Percentiles rank a stretch among this genome's conserved stretches.
These are phyloP conservation scores for Phytophthora melonis DNA, from an alignment of 352 stramenopile genomes.

Conservation along the genomic window DNA sequence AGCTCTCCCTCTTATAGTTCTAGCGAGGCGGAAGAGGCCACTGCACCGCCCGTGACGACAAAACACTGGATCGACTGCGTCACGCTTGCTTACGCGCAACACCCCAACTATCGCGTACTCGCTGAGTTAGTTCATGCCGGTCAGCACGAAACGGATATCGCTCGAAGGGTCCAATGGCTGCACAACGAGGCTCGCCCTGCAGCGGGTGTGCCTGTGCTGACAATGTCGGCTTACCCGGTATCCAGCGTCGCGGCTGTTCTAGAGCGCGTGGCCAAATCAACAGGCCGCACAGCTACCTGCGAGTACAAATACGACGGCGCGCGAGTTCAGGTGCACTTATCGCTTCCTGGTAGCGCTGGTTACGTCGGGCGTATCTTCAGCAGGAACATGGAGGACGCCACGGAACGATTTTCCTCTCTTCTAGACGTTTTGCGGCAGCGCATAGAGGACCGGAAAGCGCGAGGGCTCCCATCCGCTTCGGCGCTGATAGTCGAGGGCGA, in stretches of 20 bases:
- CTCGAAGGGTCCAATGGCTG: conserved; percentile 39
- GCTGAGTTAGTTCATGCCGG: conserved; percentile 50
- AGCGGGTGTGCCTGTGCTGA: conserved; percentile 72
- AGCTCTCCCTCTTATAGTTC: conserved; percentile 22
- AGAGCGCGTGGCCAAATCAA: conserved; percentile 55
- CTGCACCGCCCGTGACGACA: neutral
- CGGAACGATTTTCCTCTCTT: conserved; percentile 68
- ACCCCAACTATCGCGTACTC: conserved; percentile 68
- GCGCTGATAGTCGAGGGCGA: conserved; percentile 81
- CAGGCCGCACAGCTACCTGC: conserved; percentile 53
- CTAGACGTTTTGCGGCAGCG: conserved; percentile 53
- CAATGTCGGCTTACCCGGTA: conserved; percentile 83
- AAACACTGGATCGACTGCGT: conserved; percentile 68
- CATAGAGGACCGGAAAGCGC: conserved; percentile 21
- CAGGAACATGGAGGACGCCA: conserved; percentile 87
- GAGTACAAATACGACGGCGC: conserved; percentile 90
- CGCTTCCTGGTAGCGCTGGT: conserved; percentile 5
- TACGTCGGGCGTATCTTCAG: conserved; percentile 72
- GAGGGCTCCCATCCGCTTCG: conserved; percentile 14
- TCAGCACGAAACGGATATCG: conserved; percentile 33
- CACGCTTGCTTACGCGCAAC: conserved; percentile 72
- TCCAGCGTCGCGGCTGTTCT: conserved; percentile 63
- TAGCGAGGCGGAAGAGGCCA: neutral
- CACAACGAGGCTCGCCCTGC: conserved; percentile 48
- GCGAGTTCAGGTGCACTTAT: conserved; percentile 78